phyloP scores from a whole-genome alignment of 208 protist species.

The Acanthamoeba triangularis region DNA sequence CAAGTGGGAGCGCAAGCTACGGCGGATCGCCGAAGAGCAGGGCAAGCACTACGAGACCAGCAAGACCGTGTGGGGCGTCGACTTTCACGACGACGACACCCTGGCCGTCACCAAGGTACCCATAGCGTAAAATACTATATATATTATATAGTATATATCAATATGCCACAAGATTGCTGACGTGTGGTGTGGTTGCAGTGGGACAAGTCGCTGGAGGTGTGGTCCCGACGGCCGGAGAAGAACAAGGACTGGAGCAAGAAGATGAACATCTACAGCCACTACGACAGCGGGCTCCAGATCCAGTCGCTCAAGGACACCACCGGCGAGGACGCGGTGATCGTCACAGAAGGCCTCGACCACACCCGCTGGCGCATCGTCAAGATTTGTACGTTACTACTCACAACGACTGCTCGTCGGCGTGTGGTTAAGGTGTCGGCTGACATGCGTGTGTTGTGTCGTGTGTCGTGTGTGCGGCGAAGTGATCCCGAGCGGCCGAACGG shows the following conservation, averaged over 20 bases:
- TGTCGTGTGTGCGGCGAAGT: neutral
- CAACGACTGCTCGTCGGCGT: neutral
- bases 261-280: constrained; percentile 41
- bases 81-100: constrained; percentile 30
- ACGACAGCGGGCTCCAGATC: constrained; percentile 35
- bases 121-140: too few relatives aligned
- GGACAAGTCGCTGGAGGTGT: constrained; percentile 10
- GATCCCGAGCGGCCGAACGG: neutral
- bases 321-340: constrained; percentile 5
- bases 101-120: constrained; percentile 19
- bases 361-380: constrained; percentile 29
- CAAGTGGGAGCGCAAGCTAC: constrained; percentile 29
- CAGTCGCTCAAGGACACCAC: constrained; percentile 28
- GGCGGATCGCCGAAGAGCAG: neutral
- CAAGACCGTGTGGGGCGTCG: constrained; percentile 33
- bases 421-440: neutral
- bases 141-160: too few relatives aligned
- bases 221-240: neutral
- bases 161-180: too few relatives aligned
- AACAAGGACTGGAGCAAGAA: constrained; percentile 30
- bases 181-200: neutral
- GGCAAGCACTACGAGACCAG: constrained; percentile 19
- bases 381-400: neutral
- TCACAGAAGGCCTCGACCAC: constrained; percentile 17
- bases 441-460: too few relatives aligned